A percentile compares a stretch with the other conserved stretches of the same genome.
phyloP scores from a whole-genome alignment of 176 grass and related monocot species.

The Rhynchospora pubera region DNA sequence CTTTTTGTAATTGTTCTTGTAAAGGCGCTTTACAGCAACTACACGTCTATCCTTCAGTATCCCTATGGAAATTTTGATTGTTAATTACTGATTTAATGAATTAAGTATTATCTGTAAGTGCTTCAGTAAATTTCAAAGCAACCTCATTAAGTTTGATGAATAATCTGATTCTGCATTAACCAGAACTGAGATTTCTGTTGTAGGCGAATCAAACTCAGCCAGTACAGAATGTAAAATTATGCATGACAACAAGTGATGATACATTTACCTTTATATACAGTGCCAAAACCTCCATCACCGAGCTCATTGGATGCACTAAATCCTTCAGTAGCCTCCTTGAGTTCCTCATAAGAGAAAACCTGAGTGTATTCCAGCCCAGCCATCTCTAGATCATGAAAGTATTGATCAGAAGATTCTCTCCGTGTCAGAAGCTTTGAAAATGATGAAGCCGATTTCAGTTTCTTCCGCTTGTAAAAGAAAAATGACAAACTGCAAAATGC shows the following conservation, averaged over 20 bases:
- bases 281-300: constrained; percentile 79
- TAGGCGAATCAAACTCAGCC: not conserved
- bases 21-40: constrained; percentile 80
- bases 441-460: constrained; percentile 20
- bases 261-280: constrained; percentile 65
- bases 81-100: not conserved
- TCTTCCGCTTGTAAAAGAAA: constrained; percentile 28
- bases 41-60: constrained; percentile 58
- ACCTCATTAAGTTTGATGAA: no score
- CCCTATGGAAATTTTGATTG: constrained; percentile 21
- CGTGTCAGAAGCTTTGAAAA: constrained; percentile 14
- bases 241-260: not conserved
- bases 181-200: no score
- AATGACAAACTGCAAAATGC: not conserved
- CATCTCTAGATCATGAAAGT: constrained; percentile 45
- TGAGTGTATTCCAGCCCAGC: constrained; percentile 29
- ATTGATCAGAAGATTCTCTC: constrained; percentile 29
- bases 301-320: constrained; percentile 65
- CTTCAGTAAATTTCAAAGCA: not conserved
- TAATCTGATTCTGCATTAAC: no score
- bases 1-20: constrained; percentile 57
- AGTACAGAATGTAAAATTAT: not conserved
- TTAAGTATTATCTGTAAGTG: not conserved
- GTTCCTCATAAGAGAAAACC: constrained; percentile 70
- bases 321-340: constrained; percentile 58